Conservation (phyloP, 805 yeast species). For the Saturnispora halmiae region DNA sequence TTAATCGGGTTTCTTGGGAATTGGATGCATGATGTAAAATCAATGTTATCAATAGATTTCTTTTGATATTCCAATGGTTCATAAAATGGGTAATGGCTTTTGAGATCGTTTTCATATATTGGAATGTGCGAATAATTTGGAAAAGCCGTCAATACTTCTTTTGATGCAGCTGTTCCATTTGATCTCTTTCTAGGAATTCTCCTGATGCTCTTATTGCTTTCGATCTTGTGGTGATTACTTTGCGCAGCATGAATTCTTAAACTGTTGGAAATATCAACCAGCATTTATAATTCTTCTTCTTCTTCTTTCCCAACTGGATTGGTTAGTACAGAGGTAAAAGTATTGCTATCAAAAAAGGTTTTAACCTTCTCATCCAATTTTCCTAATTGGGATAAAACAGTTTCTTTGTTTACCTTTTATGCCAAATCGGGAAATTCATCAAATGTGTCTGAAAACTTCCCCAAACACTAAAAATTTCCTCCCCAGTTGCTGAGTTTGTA, state of each 20-base stretch:
- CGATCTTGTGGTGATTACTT: not conserved
- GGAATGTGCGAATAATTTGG: slow-evolving; percentile 14
- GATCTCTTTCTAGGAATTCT: not conserved
- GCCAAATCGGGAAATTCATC: slow-evolving; percentile 5
- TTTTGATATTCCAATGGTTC: slow-evolving; percentile 2
- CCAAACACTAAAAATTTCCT: not conserved
- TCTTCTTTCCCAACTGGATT: slow-evolving; percentile 1
- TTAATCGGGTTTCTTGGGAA: slow-evolving; percentile 13
- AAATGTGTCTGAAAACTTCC: no score
- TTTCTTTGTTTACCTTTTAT: not conserved
- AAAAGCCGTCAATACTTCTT: slow-evolving; percentile 3
- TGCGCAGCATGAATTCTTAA: not conserved
- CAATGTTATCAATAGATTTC: slow-evolving; percentile 10
- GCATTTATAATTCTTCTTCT: slow-evolving; percentile 8
- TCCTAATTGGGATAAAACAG: not conserved
- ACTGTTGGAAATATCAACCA: slow-evolving; percentile 16
- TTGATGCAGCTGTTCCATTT: not conserved
- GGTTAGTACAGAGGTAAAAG: not conserved
- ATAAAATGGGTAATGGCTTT: slow-evolving; percentile 15
- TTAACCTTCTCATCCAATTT: not conserved
- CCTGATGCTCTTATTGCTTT: not conserved
- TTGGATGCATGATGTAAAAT: slow-evolving; percentile 10
- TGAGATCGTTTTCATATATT: slow-evolving; percentile 6
- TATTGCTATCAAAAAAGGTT: not conserved
- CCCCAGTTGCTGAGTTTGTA: no score